Evolutionary conservation across 768 basidiomycete species (phyloP), one percentile per base, ranked within the genome.

Genomic region (Boletus rubescentipes): DNA sequence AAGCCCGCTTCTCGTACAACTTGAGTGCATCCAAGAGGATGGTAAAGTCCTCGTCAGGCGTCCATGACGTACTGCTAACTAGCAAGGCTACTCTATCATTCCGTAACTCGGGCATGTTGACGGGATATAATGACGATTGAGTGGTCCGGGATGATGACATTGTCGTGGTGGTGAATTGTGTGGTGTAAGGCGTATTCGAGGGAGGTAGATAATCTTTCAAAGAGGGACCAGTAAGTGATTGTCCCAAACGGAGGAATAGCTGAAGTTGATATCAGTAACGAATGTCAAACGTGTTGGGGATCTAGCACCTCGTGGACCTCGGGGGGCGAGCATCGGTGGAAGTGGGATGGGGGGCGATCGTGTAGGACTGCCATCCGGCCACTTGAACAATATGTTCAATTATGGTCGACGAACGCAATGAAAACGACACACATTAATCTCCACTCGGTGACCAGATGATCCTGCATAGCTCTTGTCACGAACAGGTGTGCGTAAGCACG

Each of bases 31-130:
- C 77, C 20, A 98, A 70, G 16, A 99, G 82, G 47, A 97, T 81
- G 9, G 80, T 73, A 60, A 99, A 98, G 68, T 98, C 94, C 68
- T 99, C 97, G 63, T 99, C 97, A 7, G 92, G 84, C 1, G 97
- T 98, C 96, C 96, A 98, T 15, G 91, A 93, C 1, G 97, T 99
- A 60, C 92, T 91, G 21, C 91, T 93, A 26, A 99, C 85, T 16
- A 98, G 60, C 2, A 98, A 73, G 1, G 93, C 94, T 5, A 93
- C 92, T 52, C 95, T 78, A 58, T 93, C 90, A 2, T 73, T 62
- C 32, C 91, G 81, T 23, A 83, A 70, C n/a, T 64, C 64, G 5
- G 88, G 84, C 62, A 75, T 68, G 35, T 61, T 64, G 26, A 66
- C 49, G 30, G 54, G 49, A 39, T 64, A 58, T 18, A 38, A 50